A percentile compares a stretch with the other conserved stretches of the same genome.
phyloP scores from a whole-genome alignment of 1,139 yeast species.

The Debaryomycetaceae sp. region DNA sequence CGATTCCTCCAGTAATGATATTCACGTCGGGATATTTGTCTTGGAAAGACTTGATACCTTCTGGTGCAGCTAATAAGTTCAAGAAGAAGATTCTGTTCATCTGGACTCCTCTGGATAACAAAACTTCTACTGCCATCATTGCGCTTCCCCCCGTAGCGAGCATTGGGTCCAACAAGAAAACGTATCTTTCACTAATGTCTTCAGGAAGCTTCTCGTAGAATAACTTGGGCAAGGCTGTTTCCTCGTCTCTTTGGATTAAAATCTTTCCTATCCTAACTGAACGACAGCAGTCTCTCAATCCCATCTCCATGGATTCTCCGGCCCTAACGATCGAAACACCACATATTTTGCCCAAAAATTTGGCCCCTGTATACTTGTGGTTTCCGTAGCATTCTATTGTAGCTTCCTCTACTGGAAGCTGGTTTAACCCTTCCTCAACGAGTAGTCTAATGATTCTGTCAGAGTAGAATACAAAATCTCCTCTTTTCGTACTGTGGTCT shows the following conservation, averaged over 20 bases:
- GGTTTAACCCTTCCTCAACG: slow-evolving; percentile 93
- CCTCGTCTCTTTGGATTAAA: slow-evolving; percentile 95
- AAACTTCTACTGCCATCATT: slow-evolving; percentile 91
- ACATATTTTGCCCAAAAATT: slow-evolving; percentile 87
- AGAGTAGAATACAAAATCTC: slow-evolving; percentile 91
- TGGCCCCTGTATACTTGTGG: slow-evolving; percentile 70
- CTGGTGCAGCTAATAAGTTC: slow-evolving; percentile 91
- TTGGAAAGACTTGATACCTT: slow-evolving; percentile 79
- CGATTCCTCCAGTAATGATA: slow-evolving; percentile 92
- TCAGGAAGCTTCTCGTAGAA: slow-evolving; percentile 92
- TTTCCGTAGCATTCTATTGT: slow-evolving; percentile 76
- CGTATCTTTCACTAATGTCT: slow-evolving; percentile 84
- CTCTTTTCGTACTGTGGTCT: slow-evolving; percentile 70
- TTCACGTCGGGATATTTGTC: slow-evolving; percentile 76
- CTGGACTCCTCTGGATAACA: slow-evolving; percentile 79
- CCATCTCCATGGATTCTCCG: slow-evolving; percentile 98
- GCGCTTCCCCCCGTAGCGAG: slow-evolving; percentile 99
- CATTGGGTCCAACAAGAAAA: slow-evolving; percentile 92
- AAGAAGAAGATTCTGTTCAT: slow-evolving; percentile 84
- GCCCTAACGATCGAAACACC: slow-evolving; percentile 98
- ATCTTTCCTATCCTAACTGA: slow-evolving; percentile 95
- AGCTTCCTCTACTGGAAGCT: slow-evolving; percentile 73
- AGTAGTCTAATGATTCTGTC: slow-evolving; percentile 89
- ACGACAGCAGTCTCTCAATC: slow-evolving; percentile 90
- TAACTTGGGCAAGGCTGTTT: slow-evolving; percentile 67